Evolutionary conservation across 306 rosid genomes (phyloP).

Genomic region (Quercus variabilis): DNA sequence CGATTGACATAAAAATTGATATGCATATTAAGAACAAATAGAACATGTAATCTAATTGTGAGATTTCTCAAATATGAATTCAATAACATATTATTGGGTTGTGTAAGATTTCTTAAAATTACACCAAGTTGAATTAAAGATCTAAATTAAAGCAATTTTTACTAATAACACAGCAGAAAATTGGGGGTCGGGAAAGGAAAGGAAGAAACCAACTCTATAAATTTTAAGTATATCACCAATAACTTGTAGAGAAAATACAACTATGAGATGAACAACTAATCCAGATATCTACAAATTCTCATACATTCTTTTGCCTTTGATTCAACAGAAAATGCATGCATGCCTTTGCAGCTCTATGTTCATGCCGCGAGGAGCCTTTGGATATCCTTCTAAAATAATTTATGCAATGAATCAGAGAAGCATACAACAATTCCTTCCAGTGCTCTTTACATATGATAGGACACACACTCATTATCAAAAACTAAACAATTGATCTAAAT

Average conservation of each 20-base stretch:
- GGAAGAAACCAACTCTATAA: not conserved
- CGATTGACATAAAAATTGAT: too few relatives aligned
- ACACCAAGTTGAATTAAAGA: not conserved
- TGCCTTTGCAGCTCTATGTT: slow-evolving; percentile 17
- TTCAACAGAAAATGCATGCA: not conserved
- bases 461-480: not conserved
- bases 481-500: not conserved
- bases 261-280: not conserved
- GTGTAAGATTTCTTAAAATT: too few relatives aligned
- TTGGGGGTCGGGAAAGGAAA: not conserved
- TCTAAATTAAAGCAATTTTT: not conserved
- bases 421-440: slow-evolving; percentile 2
- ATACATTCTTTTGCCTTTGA: not conserved
- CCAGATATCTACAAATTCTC: slow-evolving; percentile 14
- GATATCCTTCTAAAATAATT: slow-evolving; percentile 72
- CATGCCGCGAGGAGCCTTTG: slow-evolving; percentile 80
- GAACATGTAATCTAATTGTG: too few relatives aligned
- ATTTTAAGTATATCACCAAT: not conserved
- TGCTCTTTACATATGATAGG: not conserved
- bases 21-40: too few relatives aligned
- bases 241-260: not conserved
- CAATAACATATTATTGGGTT: too few relatives aligned
- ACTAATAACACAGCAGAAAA: not conserved
- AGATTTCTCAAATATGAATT: too few relatives aligned
- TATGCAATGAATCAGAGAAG: not conserved